Base-by-base conservation (phyloP, 2,329 filamentous ascomycete species). In the Ophiocordyceps sinensis region DNA sequence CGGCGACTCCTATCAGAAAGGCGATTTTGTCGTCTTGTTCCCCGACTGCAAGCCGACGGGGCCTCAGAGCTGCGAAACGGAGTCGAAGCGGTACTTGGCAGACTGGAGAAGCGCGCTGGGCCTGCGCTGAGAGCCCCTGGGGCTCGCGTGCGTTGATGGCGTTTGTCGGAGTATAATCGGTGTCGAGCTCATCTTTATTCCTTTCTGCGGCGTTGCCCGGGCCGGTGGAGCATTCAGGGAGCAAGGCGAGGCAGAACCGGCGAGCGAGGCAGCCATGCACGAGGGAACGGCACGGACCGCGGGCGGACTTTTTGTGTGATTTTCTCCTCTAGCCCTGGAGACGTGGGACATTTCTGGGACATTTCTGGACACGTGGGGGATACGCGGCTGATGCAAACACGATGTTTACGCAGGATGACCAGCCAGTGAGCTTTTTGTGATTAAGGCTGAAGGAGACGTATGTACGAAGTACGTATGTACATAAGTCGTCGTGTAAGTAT, bases 1-100 rank as follows among this genome's bases (percentile, higher is more conserved):
- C 43, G 79, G 80, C 40, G 75, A 74, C 14, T 67, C 74, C 38
- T 96, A 87, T 60, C 75, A 81, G 54, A 77, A 88, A 9, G 89
- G 87, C 28, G 88, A 96, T 55, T 79, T 96, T 43, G 72, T 93
- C 1, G 77, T 93, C 45, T 77, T 81, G 44, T 85, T 96, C 52
- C 67, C 76, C 19, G 79, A 77, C 40, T 98, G 91, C 60, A 72
- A 77, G 31, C 69, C 71, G 38, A 52, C 55, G 4, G 67, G 66
- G 11, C 62, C 66, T 31, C 65, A 75, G 39, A 76, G 73, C 48
- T 96, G 91, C 59, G 77, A 80, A 46, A 71, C 73, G 41, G 82
- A 89, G 57, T 78, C 88, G 50, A 67, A 67, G 40, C 58, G 54
- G 26, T 77, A 67, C 51, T 61, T 62, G 45, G 55, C 67, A 39